Evolutionary conservation across 805 yeast species (phyloP).

Genomic region (Yarrowia porcina): DNA sequence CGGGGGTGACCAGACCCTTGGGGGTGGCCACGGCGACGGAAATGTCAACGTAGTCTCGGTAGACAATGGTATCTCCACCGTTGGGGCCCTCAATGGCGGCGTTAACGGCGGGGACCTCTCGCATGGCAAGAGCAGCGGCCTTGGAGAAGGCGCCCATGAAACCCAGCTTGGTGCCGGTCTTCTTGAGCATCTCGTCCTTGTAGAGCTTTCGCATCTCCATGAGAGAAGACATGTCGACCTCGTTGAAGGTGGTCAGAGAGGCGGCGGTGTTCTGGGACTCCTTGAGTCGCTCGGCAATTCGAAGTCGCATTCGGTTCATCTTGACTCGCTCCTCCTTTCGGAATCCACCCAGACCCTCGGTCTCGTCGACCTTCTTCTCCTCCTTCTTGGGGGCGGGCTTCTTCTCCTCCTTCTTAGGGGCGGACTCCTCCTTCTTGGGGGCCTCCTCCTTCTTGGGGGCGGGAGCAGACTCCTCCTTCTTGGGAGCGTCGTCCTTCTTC

Average conservation of each 20-base stretch:
- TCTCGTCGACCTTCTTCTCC: constrained; percentile 35
- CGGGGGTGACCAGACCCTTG: constrained; percentile 97
- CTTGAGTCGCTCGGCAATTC: constrained; percentile 98
- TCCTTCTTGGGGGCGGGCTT: constrained; percentile 32
- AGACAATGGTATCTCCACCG: constrained; percentile 85
- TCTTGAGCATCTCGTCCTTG: constrained; percentile 94
- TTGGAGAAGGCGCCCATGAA: constrained; percentile 98
- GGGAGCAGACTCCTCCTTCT: constrained; percentile 31
- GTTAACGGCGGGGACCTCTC: constrained; percentile 91
- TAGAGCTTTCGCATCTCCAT: constrained; percentile 93
- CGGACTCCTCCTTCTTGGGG: constrained; percentile 29
- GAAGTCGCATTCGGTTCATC: constrained; percentile 98
- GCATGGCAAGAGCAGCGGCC: constrained; percentile 89
- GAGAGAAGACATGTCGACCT: constrained; percentile 90
- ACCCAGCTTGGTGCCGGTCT: constrained; percentile 91
- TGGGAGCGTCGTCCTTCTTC: constrained; percentile 35
- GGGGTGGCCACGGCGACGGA: constrained; percentile 98
- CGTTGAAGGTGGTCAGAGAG: constrained; percentile 95
- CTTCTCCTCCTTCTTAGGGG: constrained; percentile 28
- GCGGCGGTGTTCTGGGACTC: constrained; percentile 99
- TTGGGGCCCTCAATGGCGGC: constrained; percentile 76
- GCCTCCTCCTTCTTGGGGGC: constrained; percentile 37
- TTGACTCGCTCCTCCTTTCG: constrained; percentile 89
- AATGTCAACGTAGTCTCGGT: constrained; percentile 93
- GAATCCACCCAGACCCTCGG: constrained; percentile 51